These are phyloP conservation scores for Phlebiopsis flavidoalba DNA, from an alignment of 768 basidiomycete genomes.

Conservation along the genomic window DNA sequence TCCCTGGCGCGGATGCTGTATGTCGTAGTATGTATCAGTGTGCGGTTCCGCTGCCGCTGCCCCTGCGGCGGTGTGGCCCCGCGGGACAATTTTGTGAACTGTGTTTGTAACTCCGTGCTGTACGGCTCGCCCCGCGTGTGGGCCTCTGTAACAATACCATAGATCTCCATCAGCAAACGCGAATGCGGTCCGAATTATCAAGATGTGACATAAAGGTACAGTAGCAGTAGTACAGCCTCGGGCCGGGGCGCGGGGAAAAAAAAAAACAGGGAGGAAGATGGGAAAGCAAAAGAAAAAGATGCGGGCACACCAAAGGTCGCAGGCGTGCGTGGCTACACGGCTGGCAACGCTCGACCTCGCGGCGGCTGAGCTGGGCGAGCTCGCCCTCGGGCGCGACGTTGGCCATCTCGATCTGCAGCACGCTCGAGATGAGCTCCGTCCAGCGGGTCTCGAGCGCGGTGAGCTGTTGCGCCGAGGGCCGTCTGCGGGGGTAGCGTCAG, in stretches of 20 bases:
- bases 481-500: slow-evolving; percentile 42
- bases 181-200: not conserved
- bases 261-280: not conserved
- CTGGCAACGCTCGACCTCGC: slow-evolving; percentile 58
- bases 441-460: slow-evolving; percentile 81
- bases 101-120: not conserved
- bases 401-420: slow-evolving; percentile 94
- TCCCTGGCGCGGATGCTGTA: not conserved
- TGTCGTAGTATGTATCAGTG: too few relatives aligned
- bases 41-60: too few relatives aligned
- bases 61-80: too few relatives aligned
- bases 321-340: slow-evolving; percentile 6
- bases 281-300: not conserved
- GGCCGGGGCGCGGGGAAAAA: not conserved
- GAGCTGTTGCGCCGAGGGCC: slow-evolving; percentile 70
- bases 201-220: not conserved
- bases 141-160: not conserved
- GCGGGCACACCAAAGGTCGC: not conserved
- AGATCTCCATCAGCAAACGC: not conserved
- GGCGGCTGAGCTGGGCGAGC: slow-evolving; percentile 53
- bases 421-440: slow-evolving; percentile 88
- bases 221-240: slow-evolving; percentile 9
- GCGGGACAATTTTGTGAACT: too few relatives aligned
- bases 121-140: not conserved
- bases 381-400: slow-evolving; percentile 85